Evolutionary conservation across 78 protist genomes (phyloP).

Genomic region (Protostelium mycophagum): DNA sequence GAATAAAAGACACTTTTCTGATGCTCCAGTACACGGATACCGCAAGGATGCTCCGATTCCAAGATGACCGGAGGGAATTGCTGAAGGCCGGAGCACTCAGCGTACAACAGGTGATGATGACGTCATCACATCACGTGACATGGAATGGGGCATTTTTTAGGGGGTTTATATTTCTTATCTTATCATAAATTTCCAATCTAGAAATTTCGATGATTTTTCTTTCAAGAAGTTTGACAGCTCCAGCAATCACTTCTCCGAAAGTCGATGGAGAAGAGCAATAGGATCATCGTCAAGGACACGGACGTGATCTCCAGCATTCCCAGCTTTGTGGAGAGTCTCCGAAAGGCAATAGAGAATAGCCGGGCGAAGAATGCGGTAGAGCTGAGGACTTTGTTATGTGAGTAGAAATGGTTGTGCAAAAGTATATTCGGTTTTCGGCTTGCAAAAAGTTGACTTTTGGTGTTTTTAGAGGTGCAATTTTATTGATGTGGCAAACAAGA

Average conservation of each 20-base stretch:
- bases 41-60: not conserved
- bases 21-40: not conserved
- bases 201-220: not conserved
- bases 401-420: too few species aligned
- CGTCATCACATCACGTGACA: too few species aligned
- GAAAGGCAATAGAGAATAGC: not conserved
- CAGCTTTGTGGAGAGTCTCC: not conserved
- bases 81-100: not conserved
- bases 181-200: too few species aligned
- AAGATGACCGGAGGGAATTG: not conserved
- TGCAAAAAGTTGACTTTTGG: too few species aligned
- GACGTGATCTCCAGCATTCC: not conserved
- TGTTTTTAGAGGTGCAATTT: not conserved
- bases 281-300: not conserved
- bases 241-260: not conserved
- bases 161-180: too few species aligned
- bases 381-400: not conserved
- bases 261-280: not conserved
- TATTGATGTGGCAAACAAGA: not conserved
- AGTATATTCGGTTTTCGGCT: too few species aligned
- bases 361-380: not conserved
- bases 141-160: too few species aligned
- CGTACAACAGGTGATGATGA: not conserved
- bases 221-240: not conserved
- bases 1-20: not conserved